A percentile compares a stretch with the other conserved stretches of the same genome.
These are phyloP conservation scores for Hemileia vastatrix DNA, from an alignment of 1,284 basidiomycete species.

Conservation along the genomic window DNA sequence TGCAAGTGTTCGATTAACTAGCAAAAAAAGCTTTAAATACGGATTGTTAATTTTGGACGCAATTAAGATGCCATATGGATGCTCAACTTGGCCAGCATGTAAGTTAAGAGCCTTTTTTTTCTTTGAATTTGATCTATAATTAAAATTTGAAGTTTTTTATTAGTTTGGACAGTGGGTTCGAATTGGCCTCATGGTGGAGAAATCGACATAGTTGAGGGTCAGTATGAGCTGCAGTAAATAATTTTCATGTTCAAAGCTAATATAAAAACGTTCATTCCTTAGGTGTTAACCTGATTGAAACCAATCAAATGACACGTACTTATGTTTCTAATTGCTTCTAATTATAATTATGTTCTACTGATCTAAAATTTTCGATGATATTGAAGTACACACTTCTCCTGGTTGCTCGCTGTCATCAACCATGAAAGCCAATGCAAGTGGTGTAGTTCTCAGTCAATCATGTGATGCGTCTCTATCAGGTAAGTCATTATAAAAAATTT, in stretches of 20 bases:
- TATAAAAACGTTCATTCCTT: too few relatives aligned
- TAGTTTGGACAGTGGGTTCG: conserved; percentile 52
- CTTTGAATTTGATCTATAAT: neutral
- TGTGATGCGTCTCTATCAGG: conserved; percentile 12
- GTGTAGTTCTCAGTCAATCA: conserved; percentile 1
- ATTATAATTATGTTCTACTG: too few relatives aligned
- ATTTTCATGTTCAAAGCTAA: too few relatives aligned
- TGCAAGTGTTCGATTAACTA: conserved; percentile 59
- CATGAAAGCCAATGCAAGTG: conserved; percentile 44
- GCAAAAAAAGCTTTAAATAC: conserved; percentile 56
- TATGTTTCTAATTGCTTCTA: too few relatives aligned
- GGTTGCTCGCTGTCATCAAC: conserved; percentile 53
- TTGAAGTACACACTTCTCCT: conserved; percentile 52
- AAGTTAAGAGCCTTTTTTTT: neutral
- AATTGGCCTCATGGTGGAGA: conserved; percentile 64
- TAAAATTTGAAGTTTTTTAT: too few relatives aligned
- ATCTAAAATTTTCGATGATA: too few relatives aligned
- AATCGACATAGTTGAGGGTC: conserved; percentile 64
- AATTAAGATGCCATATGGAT: conserved; percentile 63
- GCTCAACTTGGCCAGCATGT: conserved; percentile 69
- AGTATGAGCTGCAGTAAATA: too few relatives aligned
- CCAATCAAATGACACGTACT: conserved; percentile 59
- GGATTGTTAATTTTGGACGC: conserved; percentile 74
- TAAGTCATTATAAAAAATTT: too few relatives aligned
- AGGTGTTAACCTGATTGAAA: conserved; percentile 27